A percentile compares a stretch with the other conserved stretches of the same genome.
phyloP scores from a whole-genome alignment of 257 asterid genomes.

The Solanum sejunctum region DNA sequence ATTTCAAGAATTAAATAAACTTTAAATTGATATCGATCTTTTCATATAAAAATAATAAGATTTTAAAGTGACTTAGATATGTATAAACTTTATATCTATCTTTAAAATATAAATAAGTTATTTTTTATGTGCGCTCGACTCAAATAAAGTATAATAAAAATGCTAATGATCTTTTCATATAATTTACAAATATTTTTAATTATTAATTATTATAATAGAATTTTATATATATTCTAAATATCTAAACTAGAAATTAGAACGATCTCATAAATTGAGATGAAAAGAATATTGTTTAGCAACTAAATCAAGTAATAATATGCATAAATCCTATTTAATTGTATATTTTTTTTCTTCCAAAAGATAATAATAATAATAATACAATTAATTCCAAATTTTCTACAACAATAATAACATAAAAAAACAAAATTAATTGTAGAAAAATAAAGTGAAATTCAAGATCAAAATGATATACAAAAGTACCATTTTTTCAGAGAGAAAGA shows the following conservation, averaged over 20 bases:
- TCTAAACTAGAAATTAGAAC: too few species aligned
- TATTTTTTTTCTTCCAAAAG: background rate
- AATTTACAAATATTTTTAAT: too few species aligned
- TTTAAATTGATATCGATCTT: background rate
- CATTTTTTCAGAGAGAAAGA: conserved; percentile 12
- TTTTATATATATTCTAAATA: background rate
- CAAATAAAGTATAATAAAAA: background rate
- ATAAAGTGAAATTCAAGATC: background rate
- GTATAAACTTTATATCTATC: too few species aligned
- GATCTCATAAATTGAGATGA: too few species aligned
- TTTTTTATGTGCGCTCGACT: background rate
- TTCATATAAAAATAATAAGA: rapidly evolving
- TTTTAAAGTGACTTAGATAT: too few species aligned
- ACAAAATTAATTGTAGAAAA: background rate
- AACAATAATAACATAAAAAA: background rate
- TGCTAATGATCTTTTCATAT: background rate
- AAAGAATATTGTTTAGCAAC: background rate
- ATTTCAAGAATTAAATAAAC: background rate
- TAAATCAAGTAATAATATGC: background rate
- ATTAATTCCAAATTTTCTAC: background rate
- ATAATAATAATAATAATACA: background rate
- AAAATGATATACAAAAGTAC: background rate
- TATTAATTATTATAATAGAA: too few species aligned
- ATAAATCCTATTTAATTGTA: background rate
- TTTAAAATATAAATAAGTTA: rapidly evolving